These are phyloP conservation scores for Cephaloascus fragrans DNA, from an alignment of 805 yeast species.

Conservation along the genomic window DNA sequence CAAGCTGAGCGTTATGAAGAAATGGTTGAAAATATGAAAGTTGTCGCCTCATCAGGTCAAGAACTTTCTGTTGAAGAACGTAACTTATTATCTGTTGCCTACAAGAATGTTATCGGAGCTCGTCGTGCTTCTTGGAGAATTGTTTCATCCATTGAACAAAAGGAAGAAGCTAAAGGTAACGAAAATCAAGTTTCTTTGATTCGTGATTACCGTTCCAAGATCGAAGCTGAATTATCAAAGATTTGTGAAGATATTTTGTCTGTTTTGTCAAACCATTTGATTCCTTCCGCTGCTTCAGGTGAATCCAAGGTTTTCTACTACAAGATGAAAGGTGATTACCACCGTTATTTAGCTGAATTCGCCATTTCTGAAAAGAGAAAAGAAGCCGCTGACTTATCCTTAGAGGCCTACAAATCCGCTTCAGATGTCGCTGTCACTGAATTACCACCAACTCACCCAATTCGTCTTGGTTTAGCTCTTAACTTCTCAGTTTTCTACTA, in stretches of 20 bases:
- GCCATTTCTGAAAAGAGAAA: constrained; percentile 87
- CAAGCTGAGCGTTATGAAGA: constrained; percentile 99
- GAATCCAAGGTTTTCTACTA: constrained; percentile 97
- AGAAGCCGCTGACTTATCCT: constrained; percentile 83
- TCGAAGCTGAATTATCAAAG: constrained; percentile 84
- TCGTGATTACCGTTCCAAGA: constrained; percentile 90
- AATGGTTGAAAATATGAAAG: constrained; percentile 98
- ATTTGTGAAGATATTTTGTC: constrained; percentile 90
- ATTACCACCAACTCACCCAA: constrained; percentile 97
- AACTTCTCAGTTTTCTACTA: constrained; percentile 97
- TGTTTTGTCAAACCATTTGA: constrained; percentile 81
- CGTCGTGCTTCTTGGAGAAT: constrained; percentile 99
- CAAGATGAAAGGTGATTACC: constrained; percentile 99
- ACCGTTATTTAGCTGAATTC: constrained; percentile 97
- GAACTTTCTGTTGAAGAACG: constrained; percentile 97
- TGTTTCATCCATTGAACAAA: constrained; percentile 95
- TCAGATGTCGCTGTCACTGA: constrained; percentile 95
- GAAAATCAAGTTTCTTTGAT: constrained; percentile 83
- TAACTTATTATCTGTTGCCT: constrained; percentile 92
- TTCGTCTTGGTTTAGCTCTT: constrained; percentile 94
- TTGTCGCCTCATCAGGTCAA: constrained; percentile 92
- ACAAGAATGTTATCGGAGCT: constrained; percentile 97
- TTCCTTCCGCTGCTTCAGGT: constrained; percentile 91
- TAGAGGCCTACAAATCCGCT: constrained; percentile 92
- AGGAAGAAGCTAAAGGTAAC: constrained; percentile 94